Evolutionary conservation across 768 basidiomycete genomes (phyloP), one percentile per base, ranked within the genome.

Genomic region (Tylopilus intermedius): DNA sequence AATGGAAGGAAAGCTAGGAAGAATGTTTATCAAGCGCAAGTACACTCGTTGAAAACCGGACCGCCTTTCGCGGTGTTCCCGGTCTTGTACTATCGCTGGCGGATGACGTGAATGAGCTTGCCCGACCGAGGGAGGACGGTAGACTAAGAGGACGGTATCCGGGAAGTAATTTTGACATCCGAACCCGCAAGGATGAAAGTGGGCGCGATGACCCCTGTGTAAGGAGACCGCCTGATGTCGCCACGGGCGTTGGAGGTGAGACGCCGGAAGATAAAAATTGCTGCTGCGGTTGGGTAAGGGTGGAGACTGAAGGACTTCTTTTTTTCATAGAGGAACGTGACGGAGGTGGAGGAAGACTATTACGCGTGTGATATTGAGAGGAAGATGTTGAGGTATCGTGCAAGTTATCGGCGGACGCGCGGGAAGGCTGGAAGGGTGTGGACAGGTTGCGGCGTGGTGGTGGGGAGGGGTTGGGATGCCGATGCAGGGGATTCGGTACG

Each of bases 251-350:
- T 2, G 68, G 62, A 1, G 70, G 67, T 3, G 62, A 51, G 18
- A 54, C 45, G 15, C 47, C 46, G 24, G 60, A 47, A 9, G 64
- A 54, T 0, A 53, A 43, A 32, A 40, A 48, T 44, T 41, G 65
- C 33, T 56, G 58, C 53, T 50, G 58, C 47, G 58, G 53, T 13
- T 59, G 60, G 45, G 54, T 48, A 49, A 61, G 62, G 44, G 68
- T 58, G 32, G 63, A 57, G 15, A 39, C 49, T 0, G 63, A 60
- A 14, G 60, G 43, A 35, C 69, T 69, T 14, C 77, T 65, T 62
- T 82, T 81, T 69, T 86, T 88, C 60, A 86, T 71, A 6, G 84
- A 84, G 4, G 86, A 84, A 42, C 83, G 84, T 27, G 74, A 55
- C 2, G 85, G 84, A 6, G 82, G 78, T 9, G 81, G 80, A 18